Conservation (phyloP, 495 filamentous ascomycete species). For the Friedmanniomyces simplex region DNA sequence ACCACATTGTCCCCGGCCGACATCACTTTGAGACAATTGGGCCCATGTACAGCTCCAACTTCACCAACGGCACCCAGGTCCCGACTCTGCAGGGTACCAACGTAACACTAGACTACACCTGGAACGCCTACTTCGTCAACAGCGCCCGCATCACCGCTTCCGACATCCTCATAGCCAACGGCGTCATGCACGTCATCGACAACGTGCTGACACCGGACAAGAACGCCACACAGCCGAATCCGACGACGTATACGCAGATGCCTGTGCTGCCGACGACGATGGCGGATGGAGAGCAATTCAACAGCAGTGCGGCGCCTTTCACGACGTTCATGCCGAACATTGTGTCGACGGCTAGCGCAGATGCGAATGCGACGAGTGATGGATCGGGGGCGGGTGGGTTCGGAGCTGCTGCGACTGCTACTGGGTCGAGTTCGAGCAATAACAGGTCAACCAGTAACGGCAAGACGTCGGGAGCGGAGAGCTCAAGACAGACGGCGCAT, state of each 20-base stretch:
- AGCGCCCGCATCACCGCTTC: constrained; percentile 13
- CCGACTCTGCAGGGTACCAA: background rate
- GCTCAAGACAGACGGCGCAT: no score
- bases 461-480: no score
- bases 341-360: no score
- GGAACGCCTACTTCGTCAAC: constrained; percentile 9
- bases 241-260: background rate
- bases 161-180: constrained; percentile 20
- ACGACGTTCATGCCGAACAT: no score
- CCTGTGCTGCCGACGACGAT: background rate
- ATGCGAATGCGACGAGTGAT: no score
- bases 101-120: background rate
- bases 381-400: no score
- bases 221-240: background rate
- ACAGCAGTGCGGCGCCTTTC: no score
- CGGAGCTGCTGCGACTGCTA: no score
- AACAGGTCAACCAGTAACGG: no score
- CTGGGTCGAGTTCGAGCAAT: no score
- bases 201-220: constrained; percentile 2
- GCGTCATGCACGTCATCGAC: constrained; percentile 20
- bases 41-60: background rate
- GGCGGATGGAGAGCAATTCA: no score
- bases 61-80: background rate
- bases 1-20: background rate
- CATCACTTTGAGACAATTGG: no score